Conservation (phyloP, 2,329 filamentous ascomycete species). For the Penicillium sp. region DNA sequence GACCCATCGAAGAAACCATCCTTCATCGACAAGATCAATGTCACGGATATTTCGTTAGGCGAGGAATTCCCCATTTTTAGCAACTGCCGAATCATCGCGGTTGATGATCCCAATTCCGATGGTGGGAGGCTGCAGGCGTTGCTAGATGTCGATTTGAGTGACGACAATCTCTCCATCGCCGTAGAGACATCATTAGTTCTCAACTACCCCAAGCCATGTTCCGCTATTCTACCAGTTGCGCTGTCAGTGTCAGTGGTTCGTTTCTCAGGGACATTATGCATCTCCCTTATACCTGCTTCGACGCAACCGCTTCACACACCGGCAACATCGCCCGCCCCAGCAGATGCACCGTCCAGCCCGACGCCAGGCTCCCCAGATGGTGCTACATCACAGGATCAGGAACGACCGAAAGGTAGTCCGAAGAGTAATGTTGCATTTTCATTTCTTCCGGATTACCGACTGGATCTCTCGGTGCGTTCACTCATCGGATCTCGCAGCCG, state of each 20-base stretch:
- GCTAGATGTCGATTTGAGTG: slow-evolving; percentile 95
- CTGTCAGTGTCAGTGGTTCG: slow-evolving; percentile 85
- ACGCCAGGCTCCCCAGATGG: slow-evolving; percentile 10
- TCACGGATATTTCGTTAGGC: slow-evolving; percentile 87
- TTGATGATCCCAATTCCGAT: slow-evolving; percentile 52
- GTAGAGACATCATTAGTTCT: slow-evolving; percentile 89
- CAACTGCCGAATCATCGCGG: slow-evolving; percentile 91
- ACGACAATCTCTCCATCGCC: slow-evolving; percentile 83
- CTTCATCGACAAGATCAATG: slow-evolving; percentile 86
- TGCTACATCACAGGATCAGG: slow-evolving; percentile 12
- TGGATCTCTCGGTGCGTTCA: slow-evolving; percentile 60
- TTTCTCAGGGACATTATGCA: slow-evolving; percentile 89
- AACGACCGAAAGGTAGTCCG: slow-evolving; percentile 50
- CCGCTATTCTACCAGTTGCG: slow-evolving; percentile 85
- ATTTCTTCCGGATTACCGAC: slow-evolving; percentile 62
- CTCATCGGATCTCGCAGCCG: slow-evolving; percentile 58
- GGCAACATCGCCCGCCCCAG: slow-evolving; percentile 28
- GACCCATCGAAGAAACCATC: slow-evolving; percentile 79
- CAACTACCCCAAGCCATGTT: slow-evolving; percentile 87
- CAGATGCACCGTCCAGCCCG: slow-evolving; percentile 2
- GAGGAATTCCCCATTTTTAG: slow-evolving; percentile 99
- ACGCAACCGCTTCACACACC: slow-evolving; percentile 34
- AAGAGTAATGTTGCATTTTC: slow-evolving; percentile 87
- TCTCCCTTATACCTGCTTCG: slow-evolving; percentile 77
- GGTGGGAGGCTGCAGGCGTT: slow-evolving; percentile 80